Evolutionary conservation across 257 asterid genomes (phyloP), one percentile per base, ranked within the genome.

Genomic region (Nicotiana tabacum): DNA sequence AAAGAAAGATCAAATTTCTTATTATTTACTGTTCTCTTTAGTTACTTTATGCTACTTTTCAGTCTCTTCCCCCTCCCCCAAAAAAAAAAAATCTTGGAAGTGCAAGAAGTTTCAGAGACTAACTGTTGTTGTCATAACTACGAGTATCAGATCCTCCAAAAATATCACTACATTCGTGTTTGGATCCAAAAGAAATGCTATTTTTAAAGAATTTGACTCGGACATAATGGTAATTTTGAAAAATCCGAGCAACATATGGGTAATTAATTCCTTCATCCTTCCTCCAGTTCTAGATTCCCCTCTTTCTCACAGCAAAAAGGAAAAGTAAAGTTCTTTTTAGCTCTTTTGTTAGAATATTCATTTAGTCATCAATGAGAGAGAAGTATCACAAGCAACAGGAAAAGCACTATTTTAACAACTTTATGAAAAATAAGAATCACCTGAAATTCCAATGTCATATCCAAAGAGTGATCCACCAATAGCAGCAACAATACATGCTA

Each of bases 371-470:
- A 39, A 39, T 39, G 0, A 39, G 48, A 39, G 48, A 39, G 10
- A 39, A 39, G 2, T 39, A 39, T 39, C 0, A 39, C 10, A 39
- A 58, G 29, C 65, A 9, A 60, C 66, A 60, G 4, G 29, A 35
- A 67, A 67, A 35, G 4, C 8, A 35, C 9, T 61, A 3, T 69
- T 39, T 60, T n/a, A n/a, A 60, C 13, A 60, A 43, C 48, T 43
- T 43, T 1, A 43, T 43, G 48, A 35, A 43, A 43, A 43, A 43
- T 7, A 43, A 39, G 48, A 43, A 43, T 48, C 39, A 93, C 97
- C 98, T 87, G 98, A 93, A 77, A 93, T 90, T 56, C 98, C 98
- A 66, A 92, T 89, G 77, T 93, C 97, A 86, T 93, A 93, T 77
- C 98, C 97, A 53, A 93, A 93, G 81, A 93, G 92, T 4, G 98